Percentiles rank a stretch among this genome's conserved stretches.
Evolutionary conservation across 2,329 filamentous ascomycete genomes (phyloP).

Genomic region (Fusarium sororula): DNA sequence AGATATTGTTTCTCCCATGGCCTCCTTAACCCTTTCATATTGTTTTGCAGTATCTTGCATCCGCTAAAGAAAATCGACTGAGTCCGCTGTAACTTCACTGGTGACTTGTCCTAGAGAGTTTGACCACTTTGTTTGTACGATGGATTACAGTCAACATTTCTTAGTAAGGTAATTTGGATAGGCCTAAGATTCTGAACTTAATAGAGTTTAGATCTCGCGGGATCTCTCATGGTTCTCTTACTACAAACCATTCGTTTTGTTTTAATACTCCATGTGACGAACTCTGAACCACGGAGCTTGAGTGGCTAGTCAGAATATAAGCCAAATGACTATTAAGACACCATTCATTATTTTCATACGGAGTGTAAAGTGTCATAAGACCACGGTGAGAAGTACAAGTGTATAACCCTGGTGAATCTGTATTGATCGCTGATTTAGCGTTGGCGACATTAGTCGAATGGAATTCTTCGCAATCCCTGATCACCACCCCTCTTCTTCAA

Average conservation of each 20-base stretch:
- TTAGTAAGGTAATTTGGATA: background rate
- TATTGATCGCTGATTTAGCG: constrained; percentile 2
- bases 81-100: background rate
- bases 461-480: constrained; percentile 74
- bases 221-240: background rate
- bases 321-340: background rate
- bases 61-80: too few relatives aligned
- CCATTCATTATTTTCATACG: background rate
- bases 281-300: background rate
- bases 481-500: constrained; percentile 76
- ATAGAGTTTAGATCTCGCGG: background rate
- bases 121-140: background rate
- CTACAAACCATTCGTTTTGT: background rate
- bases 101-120: background rate
- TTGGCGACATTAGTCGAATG: constrained; percentile 72
- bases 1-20: background rate
- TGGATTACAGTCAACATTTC: background rate
- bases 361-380: background rate
- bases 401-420: background rate
- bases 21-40: background rate
- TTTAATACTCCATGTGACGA: background rate
- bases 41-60: background rate
- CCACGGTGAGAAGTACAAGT: background rate
- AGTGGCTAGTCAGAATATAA: background rate
- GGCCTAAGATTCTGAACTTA: background rate